Evolutionary conservation across 108 stramenopile genomes (phyloP).

Genomic region (Chaetoceros muelleri): DNA sequence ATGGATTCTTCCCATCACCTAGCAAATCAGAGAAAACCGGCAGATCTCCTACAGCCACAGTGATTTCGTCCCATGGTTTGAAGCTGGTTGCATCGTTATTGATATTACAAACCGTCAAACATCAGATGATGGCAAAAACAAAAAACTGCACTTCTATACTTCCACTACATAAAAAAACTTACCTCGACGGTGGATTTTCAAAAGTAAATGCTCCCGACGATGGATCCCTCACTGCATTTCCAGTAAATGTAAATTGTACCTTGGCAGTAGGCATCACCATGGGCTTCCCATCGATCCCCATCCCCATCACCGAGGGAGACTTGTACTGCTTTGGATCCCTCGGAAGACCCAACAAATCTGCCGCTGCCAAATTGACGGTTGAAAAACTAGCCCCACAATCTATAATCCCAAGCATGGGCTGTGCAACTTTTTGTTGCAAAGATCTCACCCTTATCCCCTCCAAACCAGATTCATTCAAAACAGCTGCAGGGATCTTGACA

Average conservation of each 20-base stretch:
- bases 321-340: constrained; percentile 31
- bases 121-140: no score
- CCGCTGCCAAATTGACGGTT: constrained; percentile 56
- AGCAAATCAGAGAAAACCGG: constrained; percentile 53
- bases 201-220: constrained; percentile 26
- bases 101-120: no score
- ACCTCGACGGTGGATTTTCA: constrained; percentile 28
- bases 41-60: constrained; percentile 56
- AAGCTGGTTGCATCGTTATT: no score
- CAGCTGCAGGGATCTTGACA: constrained; percentile 44
- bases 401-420: constrained; percentile 57
- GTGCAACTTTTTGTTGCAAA: constrained; percentile 7
- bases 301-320: constrained; percentile 36
- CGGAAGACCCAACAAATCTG: constrained; percentile 42
- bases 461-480: constrained; percentile 63
- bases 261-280: constrained; percentile 33
- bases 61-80: constrained; percentile 52
- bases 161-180: background rate
- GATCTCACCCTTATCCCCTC: constrained; percentile 44
- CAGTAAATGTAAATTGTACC: constrained; percentile 36
- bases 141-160: no score
- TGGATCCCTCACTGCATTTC: constrained; percentile 28
- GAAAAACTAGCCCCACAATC: constrained; percentile 70
- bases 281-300: constrained; percentile 64
- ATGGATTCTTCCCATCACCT: constrained; percentile 55